A percentile compares a stretch with the other conserved stretches of the same genome.
Conservation (phyloP, 805 yeast species). For the Candida pseudofarinosa region DNA sequence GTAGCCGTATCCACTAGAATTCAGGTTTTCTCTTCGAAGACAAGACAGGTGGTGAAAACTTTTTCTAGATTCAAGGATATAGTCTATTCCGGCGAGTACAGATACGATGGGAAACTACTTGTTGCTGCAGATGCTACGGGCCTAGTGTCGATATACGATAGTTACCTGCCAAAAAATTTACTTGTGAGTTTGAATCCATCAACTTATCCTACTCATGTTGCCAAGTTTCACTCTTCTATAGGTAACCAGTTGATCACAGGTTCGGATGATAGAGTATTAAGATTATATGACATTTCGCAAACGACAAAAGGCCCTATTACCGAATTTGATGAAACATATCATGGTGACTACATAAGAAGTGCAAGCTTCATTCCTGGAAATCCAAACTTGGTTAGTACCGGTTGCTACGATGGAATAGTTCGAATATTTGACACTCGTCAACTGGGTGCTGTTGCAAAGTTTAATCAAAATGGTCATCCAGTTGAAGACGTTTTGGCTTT, state of each 20-base stretch:
- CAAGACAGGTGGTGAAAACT: slow-evolving; percentile 85
- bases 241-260: slow-evolving; percentile 79
- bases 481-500: slow-evolving; percentile 81
- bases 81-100: slow-evolving; percentile 86
- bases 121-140: slow-evolving; percentile 97
- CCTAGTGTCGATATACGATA: slow-evolving; percentile 83
- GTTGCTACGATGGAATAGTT: slow-evolving; percentile 87
- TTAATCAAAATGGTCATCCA: slow-evolving; percentile 63
- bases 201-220: slow-evolving; percentile 85
- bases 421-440: slow-evolving; percentile 79
- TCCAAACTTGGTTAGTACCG: slow-evolving; percentile 80
- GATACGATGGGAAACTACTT: slow-evolving; percentile 85
- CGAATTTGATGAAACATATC: slow-evolving; percentile 58
- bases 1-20: slow-evolving; percentile 88
- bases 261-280: slow-evolving; percentile 82
- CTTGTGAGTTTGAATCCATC: slow-evolving; percentile 81
- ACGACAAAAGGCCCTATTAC: slow-evolving; percentile 64
- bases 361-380: slow-evolving; percentile 73
- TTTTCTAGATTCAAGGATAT: slow-evolving; percentile 86
- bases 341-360: slow-evolving; percentile 83
- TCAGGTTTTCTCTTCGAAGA: slow-evolving; percentile 89
- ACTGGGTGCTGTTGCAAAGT: slow-evolving; percentile 54
- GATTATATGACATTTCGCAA: slow-evolving; percentile 84
- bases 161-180: slow-evolving; percentile 71
- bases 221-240: slow-evolving; percentile 80